Conservation (phyloP, 73 alveolate species). For the Paramecium tetraurelia region DNA sequence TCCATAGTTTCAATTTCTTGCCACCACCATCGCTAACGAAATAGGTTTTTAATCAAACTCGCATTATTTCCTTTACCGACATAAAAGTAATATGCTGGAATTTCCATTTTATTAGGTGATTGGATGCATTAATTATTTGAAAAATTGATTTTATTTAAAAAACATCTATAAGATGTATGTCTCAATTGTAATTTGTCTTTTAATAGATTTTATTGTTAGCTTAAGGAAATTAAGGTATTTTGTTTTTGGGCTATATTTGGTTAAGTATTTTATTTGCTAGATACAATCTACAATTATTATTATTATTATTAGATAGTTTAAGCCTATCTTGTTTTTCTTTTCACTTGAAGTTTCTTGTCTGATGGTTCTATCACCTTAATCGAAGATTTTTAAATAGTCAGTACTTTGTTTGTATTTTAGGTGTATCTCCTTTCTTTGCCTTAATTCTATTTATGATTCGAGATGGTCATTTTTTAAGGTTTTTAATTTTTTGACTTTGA, state of each 20-base stretch:
- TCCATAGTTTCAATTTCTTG: constrained; percentile 62
- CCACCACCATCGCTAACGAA: constrained; percentile 88
- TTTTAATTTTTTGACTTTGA: neutral
- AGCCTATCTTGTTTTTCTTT: neutral
- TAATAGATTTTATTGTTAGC: neutral
- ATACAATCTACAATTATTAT: neutral
- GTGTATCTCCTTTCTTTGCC: neutral
- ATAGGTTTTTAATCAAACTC: constrained; percentile 60
- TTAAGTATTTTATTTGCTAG: neutral
- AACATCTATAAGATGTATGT: constrained; percentile 31
- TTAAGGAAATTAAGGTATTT: neutral
- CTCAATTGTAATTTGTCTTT: constrained; percentile 19
- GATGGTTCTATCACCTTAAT: neutral
- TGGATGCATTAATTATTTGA: neutral
- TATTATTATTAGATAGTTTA: neutral
- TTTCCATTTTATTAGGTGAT: constrained; percentile 26
- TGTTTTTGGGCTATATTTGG: neutral
- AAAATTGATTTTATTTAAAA: constrained; percentile 42
- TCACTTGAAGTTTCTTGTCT: neutral
- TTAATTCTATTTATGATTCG: neutral
- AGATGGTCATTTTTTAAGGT: neutral
- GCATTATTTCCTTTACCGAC: constrained; percentile 88
- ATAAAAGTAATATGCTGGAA: constrained; percentile 67
- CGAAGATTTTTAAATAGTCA: neutral
- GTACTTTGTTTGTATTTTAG: neutral